Conservation (phyloP, 108 stramenopile genomes). For the Fragilaria radians region DNA sequence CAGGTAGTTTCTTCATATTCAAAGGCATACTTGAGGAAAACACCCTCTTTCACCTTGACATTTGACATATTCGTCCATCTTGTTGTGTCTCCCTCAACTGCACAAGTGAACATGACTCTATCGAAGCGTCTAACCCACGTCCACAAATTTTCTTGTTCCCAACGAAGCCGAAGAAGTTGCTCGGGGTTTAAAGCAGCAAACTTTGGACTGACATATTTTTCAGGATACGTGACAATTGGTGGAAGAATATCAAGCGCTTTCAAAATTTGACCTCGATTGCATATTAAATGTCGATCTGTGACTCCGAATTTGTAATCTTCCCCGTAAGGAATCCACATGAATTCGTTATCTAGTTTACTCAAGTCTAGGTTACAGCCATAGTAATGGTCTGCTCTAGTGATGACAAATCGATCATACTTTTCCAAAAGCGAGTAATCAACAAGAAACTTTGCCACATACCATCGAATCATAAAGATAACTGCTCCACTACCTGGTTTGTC, state of each 20-base stretch:
- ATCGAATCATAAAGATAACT: conserved; percentile 38
- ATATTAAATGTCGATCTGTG: conserved; percentile 30
- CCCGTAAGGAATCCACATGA: conserved; percentile 31
- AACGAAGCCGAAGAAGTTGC: conserved; percentile 10
- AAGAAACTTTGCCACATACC: conserved; percentile 21
- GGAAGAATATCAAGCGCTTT: conserved; percentile 27
- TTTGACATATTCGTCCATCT: conserved; percentile 14
- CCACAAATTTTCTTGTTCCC: conserved; percentile 13
- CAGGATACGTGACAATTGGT: conserved; percentile 15
- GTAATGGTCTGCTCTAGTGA: conserved; percentile 44
- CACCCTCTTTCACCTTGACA: conserved; percentile 9
- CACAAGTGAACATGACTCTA: conserved; percentile 38
- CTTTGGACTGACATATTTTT: no score
- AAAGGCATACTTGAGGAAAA: conserved; percentile 14
- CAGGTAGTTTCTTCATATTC: conserved; percentile 13
- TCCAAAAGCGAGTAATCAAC: conserved; percentile 4
- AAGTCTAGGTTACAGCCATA: conserved; percentile 31
- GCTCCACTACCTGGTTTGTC: conserved; percentile 17
- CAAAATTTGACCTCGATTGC: conserved; percentile 10
- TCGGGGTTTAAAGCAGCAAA: conserved; percentile 15
- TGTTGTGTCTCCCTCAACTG: conserved; percentile 12
- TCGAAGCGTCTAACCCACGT: conserved; percentile 3
- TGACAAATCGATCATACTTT: conserved; percentile 36
- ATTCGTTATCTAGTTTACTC: conserved; percentile 7
- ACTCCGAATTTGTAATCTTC: conserved; percentile 28